phyloP scores from a whole-genome alignment of 2,329 filamentous ascomycete genomes.

The Beauveria sp. region DNA sequence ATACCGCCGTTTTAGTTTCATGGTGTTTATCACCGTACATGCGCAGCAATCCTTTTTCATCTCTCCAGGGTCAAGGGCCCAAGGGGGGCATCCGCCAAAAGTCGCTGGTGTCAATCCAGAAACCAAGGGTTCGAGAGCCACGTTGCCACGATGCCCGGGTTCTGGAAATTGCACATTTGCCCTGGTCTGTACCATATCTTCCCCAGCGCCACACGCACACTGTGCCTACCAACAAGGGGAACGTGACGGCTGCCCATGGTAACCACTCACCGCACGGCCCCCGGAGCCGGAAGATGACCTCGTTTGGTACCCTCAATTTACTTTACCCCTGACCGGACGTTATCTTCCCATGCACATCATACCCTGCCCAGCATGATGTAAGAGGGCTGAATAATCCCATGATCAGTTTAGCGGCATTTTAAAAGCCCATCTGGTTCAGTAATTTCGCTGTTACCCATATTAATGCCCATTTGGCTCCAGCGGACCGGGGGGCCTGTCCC shows the following conservation, averaged over 20 bases:
- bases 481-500: too few species aligned
- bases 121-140: background rate
- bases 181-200: background rate
- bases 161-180: background rate
- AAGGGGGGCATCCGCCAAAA: too few species aligned
- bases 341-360: constrained; percentile 3
- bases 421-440: background rate
- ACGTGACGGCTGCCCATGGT: background rate
- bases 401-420: background rate
- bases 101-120: background rate
- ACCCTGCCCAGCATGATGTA: too few species aligned
- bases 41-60: too few species aligned
- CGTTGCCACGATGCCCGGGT: background rate
- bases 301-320: background rate
- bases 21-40: too few species aligned
- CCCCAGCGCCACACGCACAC: background rate
- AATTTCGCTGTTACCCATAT: background rate
- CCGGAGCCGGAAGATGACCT: background rate
- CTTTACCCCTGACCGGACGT: constrained; percentile 4
- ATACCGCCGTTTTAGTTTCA: too few species aligned
- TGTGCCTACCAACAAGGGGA: background rate
- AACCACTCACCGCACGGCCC: background rate
- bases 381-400: background rate
- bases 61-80: too few species aligned
- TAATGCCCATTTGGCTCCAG: too few species aligned